phyloP scores from a whole-genome alignment of 805 yeast species.

The Metschnikowia koreensis region DNA sequence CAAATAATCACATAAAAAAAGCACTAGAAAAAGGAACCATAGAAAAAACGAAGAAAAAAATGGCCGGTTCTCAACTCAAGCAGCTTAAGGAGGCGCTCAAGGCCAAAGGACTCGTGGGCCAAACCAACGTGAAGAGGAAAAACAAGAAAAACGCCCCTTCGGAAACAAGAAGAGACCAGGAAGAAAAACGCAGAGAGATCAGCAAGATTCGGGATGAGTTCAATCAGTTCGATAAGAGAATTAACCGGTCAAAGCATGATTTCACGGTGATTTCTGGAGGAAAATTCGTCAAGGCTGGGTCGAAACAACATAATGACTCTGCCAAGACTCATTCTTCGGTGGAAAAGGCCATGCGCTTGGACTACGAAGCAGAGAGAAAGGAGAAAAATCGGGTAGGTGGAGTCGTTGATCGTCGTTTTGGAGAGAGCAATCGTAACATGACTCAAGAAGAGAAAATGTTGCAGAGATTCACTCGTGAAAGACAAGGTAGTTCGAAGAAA shows the following conservation, averaged over 20 bases:
- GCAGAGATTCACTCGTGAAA: constrained; percentile 88
- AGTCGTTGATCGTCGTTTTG: constrained; percentile 83
- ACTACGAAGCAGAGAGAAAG: constrained; percentile 64
- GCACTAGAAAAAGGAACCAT: too few relatives aligned
- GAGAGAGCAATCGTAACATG: constrained; percentile 70
- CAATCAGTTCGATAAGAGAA: constrained; percentile 84
- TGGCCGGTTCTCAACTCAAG: constrained; percentile 90
- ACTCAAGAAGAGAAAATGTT: constrained; percentile 92
- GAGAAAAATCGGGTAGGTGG: constrained; percentile 74
- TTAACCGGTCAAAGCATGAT: constrained; percentile 63
- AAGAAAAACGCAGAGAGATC: constrained; percentile 46
- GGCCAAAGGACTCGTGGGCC: constrained; percentile 83
- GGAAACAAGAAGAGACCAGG: constrained; percentile 70
- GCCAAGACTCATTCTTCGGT: constrained; percentile 36
- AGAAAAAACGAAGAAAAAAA: constrained; percentile 18
- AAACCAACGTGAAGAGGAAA: constrained; percentile 64
- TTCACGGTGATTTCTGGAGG: constrained; percentile 40
- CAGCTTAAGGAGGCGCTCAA: constrained; percentile 74
- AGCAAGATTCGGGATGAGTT: constrained; percentile 72
- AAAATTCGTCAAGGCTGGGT: constrained; percentile 43
- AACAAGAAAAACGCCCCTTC: constrained; percentile 52
- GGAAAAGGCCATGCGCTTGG: constrained; percentile 45
- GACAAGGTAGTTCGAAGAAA: constrained; percentile 58
- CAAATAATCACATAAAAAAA: too few relatives aligned
- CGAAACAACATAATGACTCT: constrained; percentile 36